Conservation (phyloP, 208 protist species). For the Trypanosoma congolense region DNA sequence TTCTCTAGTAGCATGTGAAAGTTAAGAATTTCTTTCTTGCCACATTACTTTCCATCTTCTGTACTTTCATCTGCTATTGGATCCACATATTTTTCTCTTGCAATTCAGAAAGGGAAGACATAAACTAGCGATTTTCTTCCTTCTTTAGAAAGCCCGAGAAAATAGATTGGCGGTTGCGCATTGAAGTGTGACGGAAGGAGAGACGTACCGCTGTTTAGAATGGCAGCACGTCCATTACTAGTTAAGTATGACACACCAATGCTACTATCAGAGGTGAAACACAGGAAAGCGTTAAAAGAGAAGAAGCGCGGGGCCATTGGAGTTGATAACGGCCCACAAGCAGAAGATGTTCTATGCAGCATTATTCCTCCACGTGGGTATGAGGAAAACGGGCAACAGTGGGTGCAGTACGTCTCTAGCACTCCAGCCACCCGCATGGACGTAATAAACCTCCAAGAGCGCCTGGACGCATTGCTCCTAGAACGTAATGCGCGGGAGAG, state of each 20-base stretch:
- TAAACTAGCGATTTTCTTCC: no score
- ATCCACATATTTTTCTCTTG: no score
- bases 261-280: slow-evolving; percentile 74
- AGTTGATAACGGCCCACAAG: slow-evolving; percentile 35
- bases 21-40: no score
- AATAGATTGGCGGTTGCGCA: not conserved
- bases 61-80: no score
- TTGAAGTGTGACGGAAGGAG: not conserved
- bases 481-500: slow-evolving; percentile 96
- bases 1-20: no score
- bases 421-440: slow-evolving; percentile 86
- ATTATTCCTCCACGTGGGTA: slow-evolving; percentile 88
- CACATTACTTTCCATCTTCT: no score
- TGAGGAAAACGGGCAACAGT: slow-evolving; percentile 76
- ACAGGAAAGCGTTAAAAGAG: slow-evolving; percentile 48
- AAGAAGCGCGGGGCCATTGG: slow-evolving; percentile 24
- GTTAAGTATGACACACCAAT: slow-evolving; percentile 90
- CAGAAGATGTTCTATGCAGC: slow-evolving; percentile 90
- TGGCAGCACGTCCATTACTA: slow-evolving; percentile 39
- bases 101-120: no score
- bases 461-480: slow-evolving; percentile 91
- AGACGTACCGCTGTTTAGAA: not conserved
- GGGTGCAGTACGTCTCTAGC: slow-evolving; percentile 87
- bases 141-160: not conserved
- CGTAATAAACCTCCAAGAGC: slow-evolving; percentile 92